Percentiles rank a stretch among this genome's conserved stretches.
These are phyloP conservation scores for Ambispora gerdemannii DNA, from an alignment of 192 early-diverging fungal species.

Conservation along the genomic window DNA sequence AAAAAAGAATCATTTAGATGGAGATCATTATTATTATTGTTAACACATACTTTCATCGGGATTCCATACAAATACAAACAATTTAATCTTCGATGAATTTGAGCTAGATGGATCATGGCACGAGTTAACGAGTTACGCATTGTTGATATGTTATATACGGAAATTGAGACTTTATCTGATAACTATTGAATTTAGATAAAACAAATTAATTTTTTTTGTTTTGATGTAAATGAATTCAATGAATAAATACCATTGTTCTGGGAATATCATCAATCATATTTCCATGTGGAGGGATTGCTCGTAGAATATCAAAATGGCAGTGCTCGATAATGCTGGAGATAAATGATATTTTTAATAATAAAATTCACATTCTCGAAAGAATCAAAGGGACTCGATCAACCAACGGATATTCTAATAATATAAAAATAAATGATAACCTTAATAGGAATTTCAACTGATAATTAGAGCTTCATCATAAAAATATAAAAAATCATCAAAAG, in stretches of 20 bases:
- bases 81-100: slow-evolving; percentile 22
- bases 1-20: not conserved
- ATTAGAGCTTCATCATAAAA: too few relatives aligned
- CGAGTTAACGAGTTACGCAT: not conserved
- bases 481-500: too few relatives aligned
- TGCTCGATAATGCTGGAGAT: slow-evolving; percentile 6
- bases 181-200: slow-evolving; percentile 1
- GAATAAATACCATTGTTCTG: slow-evolving; percentile 2
- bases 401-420: too few relatives aligned
- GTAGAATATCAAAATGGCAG: slow-evolving; percentile 32
- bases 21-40: not conserved
- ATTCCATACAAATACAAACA: slow-evolving; percentile 21
- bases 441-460: too few relatives aligned
- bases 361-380: not conserved
- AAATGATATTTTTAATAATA: not conserved
- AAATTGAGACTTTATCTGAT: slow-evolving; percentile 1
- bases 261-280: slow-evolving; percentile 12
- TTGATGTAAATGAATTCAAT: not conserved
- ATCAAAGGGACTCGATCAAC: not conserved
- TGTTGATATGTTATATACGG: slow-evolving; percentile 28
- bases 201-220: not conserved
- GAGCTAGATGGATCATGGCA: slow-evolving; percentile 30
- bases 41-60: slow-evolving; percentile 34
- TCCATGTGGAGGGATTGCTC: slow-evolving; percentile 13
- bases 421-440: too few relatives aligned